phyloP scores from a whole-genome alignment of 257 asterid species.

The Solanum pinnatisectum region DNA sequence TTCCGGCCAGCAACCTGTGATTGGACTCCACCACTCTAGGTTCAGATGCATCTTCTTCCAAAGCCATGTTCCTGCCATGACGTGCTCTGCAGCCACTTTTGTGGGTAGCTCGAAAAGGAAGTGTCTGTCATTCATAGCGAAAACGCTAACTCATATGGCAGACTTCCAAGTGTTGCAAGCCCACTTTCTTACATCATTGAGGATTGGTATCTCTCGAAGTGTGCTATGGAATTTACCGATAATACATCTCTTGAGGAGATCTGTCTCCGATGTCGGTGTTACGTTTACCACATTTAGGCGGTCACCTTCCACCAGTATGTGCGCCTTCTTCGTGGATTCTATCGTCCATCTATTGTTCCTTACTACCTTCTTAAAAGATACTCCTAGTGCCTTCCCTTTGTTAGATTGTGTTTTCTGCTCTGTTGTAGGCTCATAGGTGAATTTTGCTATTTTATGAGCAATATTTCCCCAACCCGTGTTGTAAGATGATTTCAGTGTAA shows the following conservation, averaged over 20 bases:
- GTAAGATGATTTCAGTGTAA: background rate
- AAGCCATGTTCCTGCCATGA: background rate
- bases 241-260: background rate
- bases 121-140: background rate
- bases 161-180: background rate
- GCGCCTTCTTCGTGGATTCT: background rate
- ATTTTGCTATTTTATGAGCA: background rate
- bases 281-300: background rate
- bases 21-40: background rate
- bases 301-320: background rate
- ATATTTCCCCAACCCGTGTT: background rate
- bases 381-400: background rate
- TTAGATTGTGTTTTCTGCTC: too few relatives aligned
- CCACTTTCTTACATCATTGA: background rate
- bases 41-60: background rate
- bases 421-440: background rate
- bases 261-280: background rate
- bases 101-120: background rate
- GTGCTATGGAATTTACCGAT: background rate
- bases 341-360: too few relatives aligned
- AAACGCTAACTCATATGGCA: background rate
- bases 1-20: background rate
- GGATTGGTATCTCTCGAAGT: background rate
- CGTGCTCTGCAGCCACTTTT: background rate
- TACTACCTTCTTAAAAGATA: background rate